These are phyloP conservation scores for Colletotrichum navitas DNA, from an alignment of 2,329 filamentous ascomycete species.

Conservation along the genomic window DNA sequence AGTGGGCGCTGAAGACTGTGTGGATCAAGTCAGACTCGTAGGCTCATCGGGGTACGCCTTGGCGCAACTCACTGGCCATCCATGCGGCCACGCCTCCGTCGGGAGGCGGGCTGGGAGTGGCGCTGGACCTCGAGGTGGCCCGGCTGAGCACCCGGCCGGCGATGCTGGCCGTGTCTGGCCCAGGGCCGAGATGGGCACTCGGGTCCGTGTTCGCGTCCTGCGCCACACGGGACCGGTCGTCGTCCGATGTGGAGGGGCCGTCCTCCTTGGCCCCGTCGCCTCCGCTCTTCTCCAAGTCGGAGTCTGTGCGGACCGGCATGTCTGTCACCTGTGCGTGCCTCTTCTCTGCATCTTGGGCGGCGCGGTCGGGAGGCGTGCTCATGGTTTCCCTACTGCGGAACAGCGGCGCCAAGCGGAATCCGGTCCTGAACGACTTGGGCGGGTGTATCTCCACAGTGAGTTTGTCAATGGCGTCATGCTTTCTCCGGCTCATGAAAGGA, in stretches of 20 bases:
- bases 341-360: conserved; percentile 12
- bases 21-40: not conserved
- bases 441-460: not conserved
- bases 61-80: conserved; percentile 55
- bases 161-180: conserved; percentile 42
- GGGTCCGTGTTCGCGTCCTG: conserved; percentile 11
- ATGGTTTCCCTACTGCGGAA: conserved; percentile 9
- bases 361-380: conserved; percentile 1
- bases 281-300: conserved; percentile 5
- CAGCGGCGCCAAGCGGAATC: conserved; percentile 9
- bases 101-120: conserved; percentile 61
- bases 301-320: not conserved
- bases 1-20: conserved; percentile 55
- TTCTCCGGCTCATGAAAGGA: not conserved
- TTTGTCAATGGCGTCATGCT: conserved; percentile 15
- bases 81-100: conserved; percentile 64
- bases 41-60: not conserved
- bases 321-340: not conserved
- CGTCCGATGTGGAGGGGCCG: conserved; percentile 14
- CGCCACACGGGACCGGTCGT: not conserved
- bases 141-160: conserved; percentile 56
- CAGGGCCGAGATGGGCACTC: not conserved
- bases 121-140: conserved; percentile 55
- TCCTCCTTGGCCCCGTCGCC: not conserved
- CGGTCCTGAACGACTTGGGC: conserved; percentile 8